Evolutionary conservation across 2,329 filamentous ascomycete genomes (phyloP).

Genomic region (Cercospora janseana): DNA sequence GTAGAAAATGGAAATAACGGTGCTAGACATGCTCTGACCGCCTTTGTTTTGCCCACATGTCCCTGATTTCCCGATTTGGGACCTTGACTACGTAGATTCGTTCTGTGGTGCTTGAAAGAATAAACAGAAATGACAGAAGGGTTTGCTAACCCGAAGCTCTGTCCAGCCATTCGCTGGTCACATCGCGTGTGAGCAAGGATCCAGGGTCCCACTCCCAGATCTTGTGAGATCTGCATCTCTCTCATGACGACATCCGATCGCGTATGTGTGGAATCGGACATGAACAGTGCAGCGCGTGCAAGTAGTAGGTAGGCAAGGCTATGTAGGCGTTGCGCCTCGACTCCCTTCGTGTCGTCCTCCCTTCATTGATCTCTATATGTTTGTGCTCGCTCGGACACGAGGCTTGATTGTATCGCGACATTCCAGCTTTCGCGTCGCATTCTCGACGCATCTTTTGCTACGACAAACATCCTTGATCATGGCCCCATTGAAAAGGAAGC

Average conservation of each 20-base stretch:
- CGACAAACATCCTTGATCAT: slow-evolving; percentile 15
- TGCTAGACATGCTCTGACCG: no score
- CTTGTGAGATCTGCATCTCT: background rate
- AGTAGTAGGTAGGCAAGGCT: background rate
- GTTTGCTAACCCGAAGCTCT: no score
- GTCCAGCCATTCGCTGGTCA: background rate
- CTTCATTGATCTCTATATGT: background rate
- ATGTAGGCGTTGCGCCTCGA: background rate
- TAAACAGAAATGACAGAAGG: no score
- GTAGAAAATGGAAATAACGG: no score
- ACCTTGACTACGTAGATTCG: no score
- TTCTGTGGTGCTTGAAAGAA: no score
- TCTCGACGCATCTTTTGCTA: background rate
- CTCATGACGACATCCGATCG: background rate
- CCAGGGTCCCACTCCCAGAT: background rate
- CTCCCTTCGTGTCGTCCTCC: background rate
- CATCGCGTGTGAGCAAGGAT: background rate
- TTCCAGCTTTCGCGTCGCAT: background rate
- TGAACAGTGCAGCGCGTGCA: slow-evolving; percentile 1
- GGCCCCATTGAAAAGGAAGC: slow-evolving; percentile 32
- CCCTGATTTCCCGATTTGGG: no score
- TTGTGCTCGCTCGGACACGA: background rate
- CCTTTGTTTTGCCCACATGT: no score
- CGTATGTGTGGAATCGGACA: background rate
- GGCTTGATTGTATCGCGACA: background rate